These are phyloP conservation scores for Penicillium canescens DNA, from an alignment of 495 filamentous ascomycete genomes.

Conservation along the genomic window DNA sequence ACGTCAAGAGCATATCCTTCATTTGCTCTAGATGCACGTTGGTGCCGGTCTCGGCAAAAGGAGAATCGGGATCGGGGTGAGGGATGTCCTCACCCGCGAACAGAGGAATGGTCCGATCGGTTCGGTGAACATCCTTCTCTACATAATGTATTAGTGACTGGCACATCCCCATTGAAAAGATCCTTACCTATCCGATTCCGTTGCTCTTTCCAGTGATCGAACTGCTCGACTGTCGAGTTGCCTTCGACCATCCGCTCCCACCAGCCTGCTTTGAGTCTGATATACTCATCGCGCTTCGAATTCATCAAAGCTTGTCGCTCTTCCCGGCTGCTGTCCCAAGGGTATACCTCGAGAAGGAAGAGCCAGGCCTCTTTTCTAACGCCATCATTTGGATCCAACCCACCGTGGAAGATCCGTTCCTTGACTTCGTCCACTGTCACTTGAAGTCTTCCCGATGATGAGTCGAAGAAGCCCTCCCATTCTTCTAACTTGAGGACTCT, in stretches of 20 bases:
- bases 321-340: conserved; percentile 82
- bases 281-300: conserved; percentile 88
- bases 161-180: neutral
- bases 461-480: conserved; percentile 86
- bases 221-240: conserved; percentile 69
- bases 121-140: conserved; percentile 99
- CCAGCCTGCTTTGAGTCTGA: conserved; percentile 91
- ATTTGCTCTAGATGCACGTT: conserved; percentile 98
- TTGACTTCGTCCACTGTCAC: conserved; percentile 90
- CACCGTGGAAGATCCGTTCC: conserved; percentile 93
- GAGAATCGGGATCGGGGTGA: conserved; percentile 96
- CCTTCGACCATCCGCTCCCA: conserved; percentile 92
- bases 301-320: conserved; percentile 80
- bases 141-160: conserved; percentile 19
- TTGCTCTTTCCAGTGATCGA: conserved; percentile 96
- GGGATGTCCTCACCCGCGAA: conserved; percentile 96
- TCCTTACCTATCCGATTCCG: conserved; percentile 85
- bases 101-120: conserved; percentile 87
- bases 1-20: conserved; percentile 98
- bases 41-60: conserved; percentile 85
- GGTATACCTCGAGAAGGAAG: conserved; percentile 86
- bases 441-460: conserved; percentile 65
- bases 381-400: conserved; percentile 83
- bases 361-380: conserved; percentile 96
- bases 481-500: conserved; percentile 78